A percentile compares a stretch with the other conserved stretches of the same genome.
Evolutionary conservation across 108 stramenopile genomes (phyloP).

Genomic region (Stephanodiscus triporus): DNA sequence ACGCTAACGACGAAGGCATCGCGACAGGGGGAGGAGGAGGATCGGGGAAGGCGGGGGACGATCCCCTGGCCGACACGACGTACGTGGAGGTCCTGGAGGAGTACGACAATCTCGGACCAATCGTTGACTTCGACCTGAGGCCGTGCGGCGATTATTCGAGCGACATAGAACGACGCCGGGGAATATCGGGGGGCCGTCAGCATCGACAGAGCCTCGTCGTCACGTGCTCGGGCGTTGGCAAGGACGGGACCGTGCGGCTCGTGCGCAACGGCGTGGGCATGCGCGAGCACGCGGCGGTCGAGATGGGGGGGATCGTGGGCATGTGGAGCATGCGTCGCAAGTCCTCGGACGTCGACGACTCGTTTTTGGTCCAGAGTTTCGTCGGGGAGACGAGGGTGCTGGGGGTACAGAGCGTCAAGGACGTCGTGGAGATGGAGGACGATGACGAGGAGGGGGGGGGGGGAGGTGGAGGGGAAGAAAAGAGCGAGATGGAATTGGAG

Average conservation of each 20-base stretch:
- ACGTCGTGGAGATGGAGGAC: constrained; percentile 43
- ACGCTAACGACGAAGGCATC: constrained; percentile 14
- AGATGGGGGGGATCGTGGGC: constrained; percentile 92
- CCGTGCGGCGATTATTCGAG: constrained; percentile 55
- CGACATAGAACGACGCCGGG: neutral
- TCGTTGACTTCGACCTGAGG: constrained; percentile 95
- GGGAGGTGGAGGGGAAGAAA: constrained; percentile 67
- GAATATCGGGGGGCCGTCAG: neutral
- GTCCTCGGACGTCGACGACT: constrained; percentile 69
- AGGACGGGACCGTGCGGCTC: constrained; percentile 89
- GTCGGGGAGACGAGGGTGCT: constrained; percentile 93
- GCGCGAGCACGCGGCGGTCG: constrained; percentile 87
- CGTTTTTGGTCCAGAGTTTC: constrained; percentile 93
- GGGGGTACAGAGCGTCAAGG: constrained; percentile 62
- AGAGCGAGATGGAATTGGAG: constrained; percentile 40
- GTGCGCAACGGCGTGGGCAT: constrained; percentile 98
- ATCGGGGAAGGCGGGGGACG: neutral
- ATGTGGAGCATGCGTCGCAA: constrained; percentile 88
- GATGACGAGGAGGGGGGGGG: constrained; percentile 17
- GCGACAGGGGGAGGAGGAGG: constrained; percentile 1
- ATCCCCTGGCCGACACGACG: constrained; percentile 49
- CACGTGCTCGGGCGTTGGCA: constrained; percentile 90
- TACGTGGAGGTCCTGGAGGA: constrained; percentile 89
- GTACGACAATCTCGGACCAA: constrained; percentile 94
- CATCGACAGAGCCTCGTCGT: constrained; percentile 80